phyloP scores from a whole-genome alignment of 768 basidiomycete genomes.

The Podaxis rugospora region DNA sequence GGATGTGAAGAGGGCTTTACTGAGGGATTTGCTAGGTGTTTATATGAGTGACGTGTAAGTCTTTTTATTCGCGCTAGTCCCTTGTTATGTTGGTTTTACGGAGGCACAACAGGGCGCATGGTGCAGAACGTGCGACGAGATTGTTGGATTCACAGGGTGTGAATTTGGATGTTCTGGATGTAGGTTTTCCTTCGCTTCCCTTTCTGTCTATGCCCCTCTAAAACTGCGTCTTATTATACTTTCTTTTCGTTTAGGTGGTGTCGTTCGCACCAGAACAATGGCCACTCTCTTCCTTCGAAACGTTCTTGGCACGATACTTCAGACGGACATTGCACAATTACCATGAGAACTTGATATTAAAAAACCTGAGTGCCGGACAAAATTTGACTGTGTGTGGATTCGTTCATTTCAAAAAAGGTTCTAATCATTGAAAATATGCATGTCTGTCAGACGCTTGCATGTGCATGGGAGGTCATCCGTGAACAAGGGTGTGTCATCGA shows the following conservation, averaged over 20 bases:
- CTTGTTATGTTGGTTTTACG: background rate
- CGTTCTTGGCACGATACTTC: conserved; percentile 77
- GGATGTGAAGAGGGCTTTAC: conserved; percentile 48
- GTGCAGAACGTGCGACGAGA: conserved; percentile 55
- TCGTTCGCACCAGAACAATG: conserved; percentile 67
- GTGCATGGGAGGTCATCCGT: conserved; percentile 49
- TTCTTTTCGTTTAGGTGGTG: conserved; percentile 45
- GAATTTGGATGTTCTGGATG: conserved; percentile 74
- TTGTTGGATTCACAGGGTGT: conserved; percentile 78
- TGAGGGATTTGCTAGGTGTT: conserved; percentile 72
- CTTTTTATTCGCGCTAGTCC: conserved; percentile 5
- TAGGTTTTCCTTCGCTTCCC: conserved; percentile 31
- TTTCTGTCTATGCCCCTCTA: background rate
- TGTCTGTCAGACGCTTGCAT: conserved; percentile 46
- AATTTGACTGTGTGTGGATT: conserved; percentile 56
- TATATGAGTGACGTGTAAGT: conserved; percentile 78
- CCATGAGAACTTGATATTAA: conserved; percentile 73
- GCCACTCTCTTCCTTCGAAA: conserved; percentile 67
- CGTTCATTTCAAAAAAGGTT: background rate
- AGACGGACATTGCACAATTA: conserved; percentile 66
- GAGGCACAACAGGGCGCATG: conserved; percentile 37
- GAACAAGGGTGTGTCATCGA: conserved; percentile 68
- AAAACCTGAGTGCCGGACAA: conserved; percentile 72
- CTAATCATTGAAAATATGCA: background rate
- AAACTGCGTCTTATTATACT: background rate